These are phyloP conservation scores for Allium fistulosum DNA, from an alignment of 106 monocot species.

Conservation along the genomic window DNA sequence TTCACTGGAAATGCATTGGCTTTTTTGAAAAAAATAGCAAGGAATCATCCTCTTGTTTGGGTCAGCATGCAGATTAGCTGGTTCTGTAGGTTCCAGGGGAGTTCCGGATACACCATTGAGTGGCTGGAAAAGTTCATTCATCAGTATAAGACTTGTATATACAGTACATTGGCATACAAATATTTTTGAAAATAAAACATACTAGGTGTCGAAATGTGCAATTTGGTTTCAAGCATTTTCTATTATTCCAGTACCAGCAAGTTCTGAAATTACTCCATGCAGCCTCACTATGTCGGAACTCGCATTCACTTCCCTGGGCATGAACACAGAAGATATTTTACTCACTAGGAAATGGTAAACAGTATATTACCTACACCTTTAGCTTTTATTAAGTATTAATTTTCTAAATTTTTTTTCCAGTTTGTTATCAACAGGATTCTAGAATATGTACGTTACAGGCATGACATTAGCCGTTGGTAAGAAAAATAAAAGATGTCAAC, in stretches of 20 bases:
- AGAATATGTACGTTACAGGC: no score
- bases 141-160: no score
- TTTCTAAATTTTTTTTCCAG: no score
- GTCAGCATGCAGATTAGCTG: conserved; percentile 14
- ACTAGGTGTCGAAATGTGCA: conserved; percentile 50
- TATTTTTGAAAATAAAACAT: no score
- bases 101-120: conserved; percentile 41
- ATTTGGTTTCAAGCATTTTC: conserved; percentile 52
- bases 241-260: conserved; percentile 62
- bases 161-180: no score
- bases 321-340: background rate
- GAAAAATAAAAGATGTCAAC: no score
- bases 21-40: conserved; percentile 58
- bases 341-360: no score
- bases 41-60: conserved; percentile 35
- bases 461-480: no score
- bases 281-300: conserved; percentile 54
- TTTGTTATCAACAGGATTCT: no score
- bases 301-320: conserved; percentile 55
- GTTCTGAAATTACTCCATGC: conserved; percentile 51
- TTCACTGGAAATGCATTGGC: conserved; percentile 48
- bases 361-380: no score
- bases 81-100: conserved; percentile 17
- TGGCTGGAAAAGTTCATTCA: conserved; percentile 45
- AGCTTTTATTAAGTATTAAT: no score